Percentiles rank a stretch among this genome's conserved stretches.
phyloP scores from a whole-genome alignment of 306 rosid species.

The Lathyrus oleraceus region DNA sequence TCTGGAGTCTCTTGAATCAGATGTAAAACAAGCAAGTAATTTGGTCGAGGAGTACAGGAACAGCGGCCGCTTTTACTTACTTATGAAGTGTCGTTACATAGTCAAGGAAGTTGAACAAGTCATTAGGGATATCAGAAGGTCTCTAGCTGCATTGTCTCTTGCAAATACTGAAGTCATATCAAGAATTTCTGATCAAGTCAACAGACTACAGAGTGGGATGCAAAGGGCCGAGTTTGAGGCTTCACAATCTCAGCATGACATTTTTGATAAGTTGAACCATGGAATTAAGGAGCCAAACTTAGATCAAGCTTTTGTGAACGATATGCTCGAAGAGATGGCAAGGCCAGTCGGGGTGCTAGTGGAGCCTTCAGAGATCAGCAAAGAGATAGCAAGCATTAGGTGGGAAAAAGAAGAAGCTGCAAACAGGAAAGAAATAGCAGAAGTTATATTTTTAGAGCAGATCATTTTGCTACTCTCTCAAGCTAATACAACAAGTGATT shows the following conservation, averaged over 20 bases:
- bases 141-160: conserved; percentile 58
- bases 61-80: conserved; percentile 67
- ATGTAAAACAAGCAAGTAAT: conserved; percentile 67
- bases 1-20: conserved; percentile 68
- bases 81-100: conserved; percentile 65
- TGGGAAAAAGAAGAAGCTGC: too few relatives aligned
- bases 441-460: too few relatives aligned
- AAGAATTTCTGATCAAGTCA: conserved; percentile 74
- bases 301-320: conserved; percentile 71
- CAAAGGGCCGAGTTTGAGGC: conserved; percentile 79
- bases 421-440: too few relatives aligned
- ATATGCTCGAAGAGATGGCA: conserved; percentile 69
- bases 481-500: too few relatives aligned
- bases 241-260: conserved; percentile 58
- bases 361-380: conserved; percentile 69
- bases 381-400: too few relatives aligned
- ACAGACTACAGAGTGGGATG: conserved; percentile 68
- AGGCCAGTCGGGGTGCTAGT: conserved; percentile 77
- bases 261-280: conserved; percentile 61
- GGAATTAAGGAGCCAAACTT: conserved; percentile 64
- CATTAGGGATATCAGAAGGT: conserved; percentile 67
- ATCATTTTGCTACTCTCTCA: too few relatives aligned
- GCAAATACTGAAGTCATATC: conserved; percentile 67
- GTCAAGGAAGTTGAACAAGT: conserved; percentile 76
- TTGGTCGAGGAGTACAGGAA: conserved; percentile 68